Base-by-base conservation (phyloP, 768 basidiomycete genomes). In the Tricholoma furcatifolium region DNA sequence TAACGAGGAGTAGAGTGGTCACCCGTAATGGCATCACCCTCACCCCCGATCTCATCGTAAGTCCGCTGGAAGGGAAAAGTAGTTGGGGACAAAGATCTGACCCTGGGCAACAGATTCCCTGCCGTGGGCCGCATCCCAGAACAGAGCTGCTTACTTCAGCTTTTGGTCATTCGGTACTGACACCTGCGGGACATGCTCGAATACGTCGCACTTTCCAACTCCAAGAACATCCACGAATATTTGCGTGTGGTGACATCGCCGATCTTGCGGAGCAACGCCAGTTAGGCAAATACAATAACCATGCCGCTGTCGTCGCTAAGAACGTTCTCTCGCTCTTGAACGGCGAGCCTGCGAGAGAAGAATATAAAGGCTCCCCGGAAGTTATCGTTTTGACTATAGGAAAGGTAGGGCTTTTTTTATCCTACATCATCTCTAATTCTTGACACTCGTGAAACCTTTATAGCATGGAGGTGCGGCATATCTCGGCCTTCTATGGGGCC, bases 181-280 rank as follows among this genome's bases (percentile, higher is more conserved):
- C 58, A n/a, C 61, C 43, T 30, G 54, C 57, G 61, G 81, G 66
- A 52, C 68, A 59, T 42, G 77, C 87, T 50, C 80, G 78, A 54
- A 75, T 88, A 11, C 62, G 66, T 21, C 74, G 82, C 3, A 85
- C 83, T 0, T 72, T 89, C 36, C 84, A 87, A 59, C 65, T 89
- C 2, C 60, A 57, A 6, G 67, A 65, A 0, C 67, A 84, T 62
- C 69, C 79, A 0, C 73, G 74, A 50, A 79, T 89, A 9, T 88
- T 84, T 52, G 88, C 86, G 0, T 74, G 69, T 2, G 87, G 88
- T 1, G 87, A 90, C 60, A 74, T 84, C 53, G 77, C 83, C 54
- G 81, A 84, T 35, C 82, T 78, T 72, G 51, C 67, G 1, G 87
- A 87, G 64, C 81, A 87, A 65, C 87, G 87, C 59, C 84, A 75